Percentiles rank a stretch among this genome's conserved stretches.
These are phyloP conservation scores for Halophytophthora batemanensis DNA, from an alignment of 352 stramenopile species.

Conservation along the genomic window DNA sequence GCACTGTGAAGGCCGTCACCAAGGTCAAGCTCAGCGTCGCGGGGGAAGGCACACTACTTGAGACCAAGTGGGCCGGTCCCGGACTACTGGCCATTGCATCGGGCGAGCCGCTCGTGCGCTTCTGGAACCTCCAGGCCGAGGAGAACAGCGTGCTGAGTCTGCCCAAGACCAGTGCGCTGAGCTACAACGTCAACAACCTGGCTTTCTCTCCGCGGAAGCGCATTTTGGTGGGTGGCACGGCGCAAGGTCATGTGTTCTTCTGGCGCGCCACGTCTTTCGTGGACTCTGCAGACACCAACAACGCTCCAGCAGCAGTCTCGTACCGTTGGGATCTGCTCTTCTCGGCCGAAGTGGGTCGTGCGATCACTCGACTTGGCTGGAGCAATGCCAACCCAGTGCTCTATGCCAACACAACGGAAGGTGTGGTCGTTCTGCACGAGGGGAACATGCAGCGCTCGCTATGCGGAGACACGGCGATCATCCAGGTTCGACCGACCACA, in stretches of 20 bases:
- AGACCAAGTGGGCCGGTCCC: slow-evolving; percentile 87
- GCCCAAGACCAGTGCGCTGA: slow-evolving; percentile 36
- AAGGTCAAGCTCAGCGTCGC: slow-evolving; percentile 90
- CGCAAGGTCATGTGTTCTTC: slow-evolving; percentile 83
- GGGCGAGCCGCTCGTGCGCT: slow-evolving; percentile 85
- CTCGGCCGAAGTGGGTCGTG: slow-evolving; percentile 42
- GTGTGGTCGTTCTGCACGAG: slow-evolving; percentile 81
- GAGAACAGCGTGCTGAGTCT: slow-evolving; percentile 91
- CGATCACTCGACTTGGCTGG: slow-evolving; percentile 66
- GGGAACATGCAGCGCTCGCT: slow-evolving; percentile 82
- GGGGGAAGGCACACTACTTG: slow-evolving; percentile 71
- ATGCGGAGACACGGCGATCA: slow-evolving; percentile 77
- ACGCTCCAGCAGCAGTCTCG: slow-evolving; percentile 17
- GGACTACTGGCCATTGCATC: slow-evolving; percentile 89
- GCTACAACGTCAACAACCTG: slow-evolving; percentile 80
- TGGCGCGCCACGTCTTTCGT: slow-evolving; percentile 78
- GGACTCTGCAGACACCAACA: slow-evolving; percentile 11
- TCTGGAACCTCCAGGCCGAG: slow-evolving; percentile 90
- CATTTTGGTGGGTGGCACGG: slow-evolving; percentile 85
- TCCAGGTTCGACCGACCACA: slow-evolving; percentile 71
- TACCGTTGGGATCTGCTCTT: slow-evolving; percentile 76
- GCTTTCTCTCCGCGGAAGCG: slow-evolving; percentile 88
- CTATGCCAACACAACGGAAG: slow-evolving; percentile 69
- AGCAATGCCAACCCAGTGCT: slow-evolving; percentile 55
- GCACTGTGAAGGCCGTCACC: slow-evolving; percentile 79